A percentile compares a stretch with the other conserved stretches of the same genome.
phyloP scores from a whole-genome alignment of 1,139 yeast species.

The Saccharomyces hybrid region DNA sequence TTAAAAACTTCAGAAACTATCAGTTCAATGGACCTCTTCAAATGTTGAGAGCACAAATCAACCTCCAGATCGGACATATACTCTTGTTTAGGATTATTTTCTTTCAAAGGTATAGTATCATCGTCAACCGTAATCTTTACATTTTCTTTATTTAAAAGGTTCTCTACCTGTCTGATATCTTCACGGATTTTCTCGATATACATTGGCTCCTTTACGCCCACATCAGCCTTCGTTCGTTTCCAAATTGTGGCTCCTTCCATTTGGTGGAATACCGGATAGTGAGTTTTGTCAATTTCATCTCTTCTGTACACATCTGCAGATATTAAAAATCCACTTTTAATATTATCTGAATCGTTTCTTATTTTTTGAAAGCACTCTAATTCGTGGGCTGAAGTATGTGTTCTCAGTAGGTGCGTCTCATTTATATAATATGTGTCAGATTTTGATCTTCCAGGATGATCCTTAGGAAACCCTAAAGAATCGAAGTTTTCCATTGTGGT shows the following conservation, averaged over 20 bases:
- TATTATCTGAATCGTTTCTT: constrained; percentile 33
- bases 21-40: constrained; percentile 78
- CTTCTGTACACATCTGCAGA: constrained; percentile 94
- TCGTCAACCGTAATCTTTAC: constrained; percentile 59
- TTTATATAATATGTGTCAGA: constrained; percentile 92
- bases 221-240: constrained; percentile 37
- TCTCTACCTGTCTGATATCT: constrained; percentile 32
- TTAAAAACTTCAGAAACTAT: constrained; percentile 79
- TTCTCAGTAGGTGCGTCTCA: constrained; percentile 60
- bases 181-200: constrained; percentile 28
- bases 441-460: constrained; percentile 89
- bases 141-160: constrained; percentile 45
- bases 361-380: constrained; percentile 56
- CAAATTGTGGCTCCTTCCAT: constrained; percentile 94
- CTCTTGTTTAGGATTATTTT: constrained; percentile 62
- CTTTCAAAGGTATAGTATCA: constrained; percentile 38
- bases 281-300: constrained; percentile 93
- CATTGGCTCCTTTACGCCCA: constrained; percentile 9
- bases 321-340: constrained; percentile 83
- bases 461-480: constrained; percentile 79
- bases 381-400: constrained; percentile 98
- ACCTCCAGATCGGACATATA: constrained; percentile 66
- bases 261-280: constrained; percentile 96
- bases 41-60: constrained; percentile 61
- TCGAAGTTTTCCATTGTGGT: constrained; percentile 81